Evolutionary conservation across 2,329 filamentous ascomycete species (phyloP).

Genomic region (Chaetomiaceae sp.): DNA sequence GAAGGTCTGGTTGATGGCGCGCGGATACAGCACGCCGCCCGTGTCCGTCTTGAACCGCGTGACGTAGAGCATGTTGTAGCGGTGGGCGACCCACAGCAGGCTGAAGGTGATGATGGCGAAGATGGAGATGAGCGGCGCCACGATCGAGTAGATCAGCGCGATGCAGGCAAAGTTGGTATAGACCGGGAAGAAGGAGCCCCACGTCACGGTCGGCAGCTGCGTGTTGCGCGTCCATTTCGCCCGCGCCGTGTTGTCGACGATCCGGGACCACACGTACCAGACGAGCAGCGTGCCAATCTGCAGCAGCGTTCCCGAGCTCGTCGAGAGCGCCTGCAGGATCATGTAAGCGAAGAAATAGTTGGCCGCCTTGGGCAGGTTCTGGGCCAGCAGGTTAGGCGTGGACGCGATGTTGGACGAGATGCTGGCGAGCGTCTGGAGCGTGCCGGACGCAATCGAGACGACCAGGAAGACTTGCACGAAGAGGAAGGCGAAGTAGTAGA

Average conservation of each 20-base stretch:
- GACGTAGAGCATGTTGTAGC: slow-evolving; percentile 96
- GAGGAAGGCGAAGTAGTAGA: slow-evolving; percentile 88
- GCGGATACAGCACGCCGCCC: slow-evolving; percentile 84
- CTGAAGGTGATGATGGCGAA: slow-evolving; percentile 92
- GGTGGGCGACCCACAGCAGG: slow-evolving; percentile 88
- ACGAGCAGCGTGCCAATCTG: slow-evolving; percentile 74
- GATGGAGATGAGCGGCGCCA: slow-evolving; percentile 83
- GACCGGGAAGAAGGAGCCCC: slow-evolving; percentile 92
- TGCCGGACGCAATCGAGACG: slow-evolving; percentile 74
- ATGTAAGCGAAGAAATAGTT: slow-evolving; percentile 99
- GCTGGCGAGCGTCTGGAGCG: slow-evolving; percentile 58
- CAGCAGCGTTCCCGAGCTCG: slow-evolving; percentile 81
- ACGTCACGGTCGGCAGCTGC: slow-evolving; percentile 68
- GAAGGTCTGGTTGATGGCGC: slow-evolving; percentile 92
- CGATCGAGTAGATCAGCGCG: slow-evolving; percentile 79
- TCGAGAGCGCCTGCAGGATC: slow-evolving; percentile 87
- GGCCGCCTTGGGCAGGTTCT: slow-evolving; percentile 76
- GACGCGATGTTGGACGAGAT: slow-evolving; percentile 54
- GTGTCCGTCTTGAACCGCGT: slow-evolving; percentile 86
- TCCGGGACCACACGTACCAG: slow-evolving; percentile 76
- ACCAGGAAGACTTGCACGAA: slow-evolving; percentile 95
- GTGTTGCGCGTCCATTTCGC: slow-evolving; percentile 86
- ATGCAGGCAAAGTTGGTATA: slow-evolving; percentile 98
- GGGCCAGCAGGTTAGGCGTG: slow-evolving; percentile 67
- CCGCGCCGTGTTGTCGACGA: slow-evolving; percentile 75